Evolutionary conservation across 257 asterid species (phyloP).

Genomic region (Anisodus tanguticus): DNA sequence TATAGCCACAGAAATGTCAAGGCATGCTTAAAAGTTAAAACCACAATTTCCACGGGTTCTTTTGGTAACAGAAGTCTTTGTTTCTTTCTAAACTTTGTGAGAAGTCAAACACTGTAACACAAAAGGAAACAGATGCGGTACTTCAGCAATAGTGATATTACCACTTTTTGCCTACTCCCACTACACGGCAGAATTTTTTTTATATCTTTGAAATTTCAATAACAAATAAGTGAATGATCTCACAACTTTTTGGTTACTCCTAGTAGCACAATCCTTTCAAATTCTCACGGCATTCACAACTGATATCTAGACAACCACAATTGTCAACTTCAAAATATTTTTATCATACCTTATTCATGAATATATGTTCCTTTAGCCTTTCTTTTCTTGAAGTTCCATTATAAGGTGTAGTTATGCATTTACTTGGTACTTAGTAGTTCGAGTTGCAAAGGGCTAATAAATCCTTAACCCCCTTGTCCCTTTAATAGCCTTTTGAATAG

Average conservation of each 20-base stretch:
- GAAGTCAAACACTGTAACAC: no score
- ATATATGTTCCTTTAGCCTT: not conserved
- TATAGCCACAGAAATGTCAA: no score
- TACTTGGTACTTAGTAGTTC: not conserved
- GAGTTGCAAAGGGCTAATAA: not conserved
- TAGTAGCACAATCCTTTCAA: not conserved
- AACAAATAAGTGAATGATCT: not conserved
- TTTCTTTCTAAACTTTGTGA: not conserved
- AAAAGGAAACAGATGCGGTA: not conserved
- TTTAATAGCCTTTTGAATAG: not conserved
- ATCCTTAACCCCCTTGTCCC: not conserved
- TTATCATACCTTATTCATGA: not conserved
- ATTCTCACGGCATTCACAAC: not conserved
- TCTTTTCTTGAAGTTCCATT: not conserved
- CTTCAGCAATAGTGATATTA: not conserved
- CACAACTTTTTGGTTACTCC: constrained; percentile 2
- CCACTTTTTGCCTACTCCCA: not conserved
- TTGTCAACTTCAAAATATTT: not conserved
- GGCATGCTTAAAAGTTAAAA: not conserved
- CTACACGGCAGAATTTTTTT: not conserved
- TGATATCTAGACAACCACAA: not conserved
- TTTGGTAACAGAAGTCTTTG: not conserved
- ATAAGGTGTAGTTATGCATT: not conserved
- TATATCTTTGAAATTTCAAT: not conserved
- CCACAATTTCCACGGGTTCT: not conserved